A percentile compares a stretch with the other conserved stretches of the same genome.
phyloP scores from a whole-genome alignment of 208 protist genomes.

The Crithidia expoeki region DNA sequence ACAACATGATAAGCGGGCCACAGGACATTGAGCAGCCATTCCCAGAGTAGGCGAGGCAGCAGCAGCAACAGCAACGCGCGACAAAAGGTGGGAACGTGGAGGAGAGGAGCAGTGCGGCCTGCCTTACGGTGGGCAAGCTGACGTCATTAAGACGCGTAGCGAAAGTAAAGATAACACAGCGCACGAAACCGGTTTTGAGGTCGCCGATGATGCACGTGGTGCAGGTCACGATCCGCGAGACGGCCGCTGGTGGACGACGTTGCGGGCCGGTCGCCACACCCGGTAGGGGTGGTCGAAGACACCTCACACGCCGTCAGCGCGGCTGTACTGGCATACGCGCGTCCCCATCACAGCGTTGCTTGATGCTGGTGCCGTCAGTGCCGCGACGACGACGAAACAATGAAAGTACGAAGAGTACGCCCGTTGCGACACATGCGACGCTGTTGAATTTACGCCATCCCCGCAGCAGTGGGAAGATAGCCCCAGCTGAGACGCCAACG shows the following conservation, averaged over 20 bases:
- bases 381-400: neutral
- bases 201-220: slow-evolving; percentile 7
- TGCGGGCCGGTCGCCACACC: neutral
- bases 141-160: neutral
- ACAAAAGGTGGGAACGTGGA: neutral
- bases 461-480: too few relatives aligned
- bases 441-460: neutral
- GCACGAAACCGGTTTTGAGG: neutral
- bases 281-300: neutral
- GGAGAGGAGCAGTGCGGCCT: neutral
- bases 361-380: neutral
- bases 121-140: too few relatives aligned
- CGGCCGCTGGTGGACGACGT: neutral
- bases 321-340: too few relatives aligned
- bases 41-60: neutral
- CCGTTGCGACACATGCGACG: neutral
- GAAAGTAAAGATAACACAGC: neutral
- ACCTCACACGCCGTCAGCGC: neutral
- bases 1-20: slow-evolving; percentile 25
- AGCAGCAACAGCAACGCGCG: neutral
- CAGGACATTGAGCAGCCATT: slow-evolving; percentile 23
- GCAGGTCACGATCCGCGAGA: neutral
- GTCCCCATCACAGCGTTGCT: too few relatives aligned
- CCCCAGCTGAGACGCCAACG: too few relatives aligned
- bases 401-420: neutral